Base-by-base conservation (phyloP, 768 basidiomycete species). In the Gymnopilus junonius region DNA sequence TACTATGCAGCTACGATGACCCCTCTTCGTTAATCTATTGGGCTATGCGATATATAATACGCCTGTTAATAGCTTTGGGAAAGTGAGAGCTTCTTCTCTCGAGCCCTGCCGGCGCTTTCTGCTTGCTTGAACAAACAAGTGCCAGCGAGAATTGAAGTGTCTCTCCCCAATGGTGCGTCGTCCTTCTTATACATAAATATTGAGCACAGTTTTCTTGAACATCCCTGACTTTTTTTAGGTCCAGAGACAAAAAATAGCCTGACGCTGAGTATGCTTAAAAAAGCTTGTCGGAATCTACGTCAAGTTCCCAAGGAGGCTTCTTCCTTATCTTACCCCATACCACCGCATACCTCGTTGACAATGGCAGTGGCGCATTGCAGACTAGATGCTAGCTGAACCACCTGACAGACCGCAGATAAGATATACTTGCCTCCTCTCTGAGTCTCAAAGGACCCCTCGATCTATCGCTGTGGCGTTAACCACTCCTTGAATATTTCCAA, bases 271-370 rank as follows among this genome's bases (percentile, higher is more conserved):
- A 17, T 50, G 3, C 29, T 51, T 51, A 10, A 51, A 51, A 51
- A 51, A 51, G 7, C 3, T 23, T 29, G 14, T 51, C 25, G 4
- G 23, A 29, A 25, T 5, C 17, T 17, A 51, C 48, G 48, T 51
- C 48, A 51, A n/a, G n/a, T n/a, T n/a, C n/a, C n/a, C n/a, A n/a
- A 23, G 15, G 23, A 4, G 17, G 48, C 48, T 32, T 51, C 48
- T 51, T 51, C 23, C 48, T 51, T 51, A 51, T 51, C 48, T 51
- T 51, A 51, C 48, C 48, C 48, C 48, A 51, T 51, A 29, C 48
- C 29, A 31, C 27, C 31, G 46, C 31, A 42, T n/a, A 10, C 15
- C 31, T 29, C 48, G 29, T 32, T 51, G 48, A 29, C 48, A 8
- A 20, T 29, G 29, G 27, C 48, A 32, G 48, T 51, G 48, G 48